Evolutionary conservation across 1,284 basidiomycete genomes (phyloP), one percentile per base, ranked within the genome.

Genomic region (Marasmius sp.): DNA sequence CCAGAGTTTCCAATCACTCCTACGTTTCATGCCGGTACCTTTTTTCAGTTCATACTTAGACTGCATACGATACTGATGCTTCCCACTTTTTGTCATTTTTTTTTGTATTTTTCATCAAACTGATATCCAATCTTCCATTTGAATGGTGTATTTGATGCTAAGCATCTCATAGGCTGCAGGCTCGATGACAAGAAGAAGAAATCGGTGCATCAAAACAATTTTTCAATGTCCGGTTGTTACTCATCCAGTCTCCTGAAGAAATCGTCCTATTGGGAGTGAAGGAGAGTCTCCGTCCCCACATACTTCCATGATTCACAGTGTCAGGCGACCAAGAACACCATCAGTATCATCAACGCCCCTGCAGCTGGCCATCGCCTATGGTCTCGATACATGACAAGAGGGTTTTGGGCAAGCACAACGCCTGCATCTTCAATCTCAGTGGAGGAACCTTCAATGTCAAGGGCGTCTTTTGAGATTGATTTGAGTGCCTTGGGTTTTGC

Each of bases 391-490:
- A n/a, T n/a, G 87, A 88, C 73, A 86, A 88, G 78, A 89, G 89
- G 79, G 81, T 82, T 56, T 71, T 73, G 50, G 85, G 84, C 39
- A 89, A 92, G 82, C 85, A 85, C 70, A 91, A 93, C 72, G 86
- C 92, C 61, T 83, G 93, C 72, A 90, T 94, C 74, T 94, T 93
- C 83, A 92, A 95, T 81, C 83, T 95, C 60, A 93, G 93, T 67
- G 93, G 93, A 78, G 93, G 89, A 73, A 89, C 88, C 70, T 90
- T 91, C 75, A 89, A 92, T 80, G 89, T 91, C 58, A n/a, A n/a
- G n/a, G n/a, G 91, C 90, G 57, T 87, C 92, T 65, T 77, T 93
- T 60, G 85, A 86, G 65, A 89, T 92, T 67, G 86, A 92, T 72
- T 88, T 88, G 71, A 87, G 87, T 72, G 85, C 91, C 72, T 91